Conservation (phyloP, 257 asterid species). For the Solanum virginianum region DNA sequence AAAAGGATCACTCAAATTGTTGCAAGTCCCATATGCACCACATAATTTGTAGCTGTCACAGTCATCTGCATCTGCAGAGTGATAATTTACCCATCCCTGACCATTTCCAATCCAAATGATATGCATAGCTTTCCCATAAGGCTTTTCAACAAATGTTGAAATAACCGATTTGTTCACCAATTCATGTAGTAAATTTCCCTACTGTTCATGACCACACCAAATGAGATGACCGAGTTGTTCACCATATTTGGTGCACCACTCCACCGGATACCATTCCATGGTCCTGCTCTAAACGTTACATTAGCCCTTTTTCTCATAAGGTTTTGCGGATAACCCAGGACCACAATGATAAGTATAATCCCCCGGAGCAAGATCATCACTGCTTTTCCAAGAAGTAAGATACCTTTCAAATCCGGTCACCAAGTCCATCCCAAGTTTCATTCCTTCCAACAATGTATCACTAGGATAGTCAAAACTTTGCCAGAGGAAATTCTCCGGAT, state of each 20-base stretch:
- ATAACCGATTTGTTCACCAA: not conserved
- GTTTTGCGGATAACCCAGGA: conserved; percentile 25
- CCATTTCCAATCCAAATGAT: no score
- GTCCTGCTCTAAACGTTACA: conserved; percentile 4
- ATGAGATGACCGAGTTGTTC: not conserved
- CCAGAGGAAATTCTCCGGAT: conserved; percentile 23
- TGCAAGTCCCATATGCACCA: conserved; percentile 17
- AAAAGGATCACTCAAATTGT: not conserved
- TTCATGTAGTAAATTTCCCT: conserved; percentile 9
- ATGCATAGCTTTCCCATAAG: no score
- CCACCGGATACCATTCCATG: conserved; percentile 29
- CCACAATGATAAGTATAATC: conserved; percentile 12
- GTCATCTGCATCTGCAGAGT: conserved; percentile 2
- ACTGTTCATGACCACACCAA: not conserved
- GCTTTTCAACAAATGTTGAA: not conserved
- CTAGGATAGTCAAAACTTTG: conserved; percentile 44
- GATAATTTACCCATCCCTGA: conserved; percentile 11
- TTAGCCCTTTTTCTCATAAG: not conserved
- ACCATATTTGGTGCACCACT: conserved; percentile 11
- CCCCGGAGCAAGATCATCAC: conserved; percentile 30
- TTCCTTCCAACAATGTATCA: conserved; percentile 35
- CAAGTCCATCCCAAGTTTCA: conserved; percentile 34
- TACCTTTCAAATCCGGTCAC: conserved; percentile 13
- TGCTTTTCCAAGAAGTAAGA: conserved; percentile 25
- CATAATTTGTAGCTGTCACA: conserved; percentile 11